Conservation (phyloP, 2,329 filamentous ascomycete species). For the Dactylellina sp. region DNA sequence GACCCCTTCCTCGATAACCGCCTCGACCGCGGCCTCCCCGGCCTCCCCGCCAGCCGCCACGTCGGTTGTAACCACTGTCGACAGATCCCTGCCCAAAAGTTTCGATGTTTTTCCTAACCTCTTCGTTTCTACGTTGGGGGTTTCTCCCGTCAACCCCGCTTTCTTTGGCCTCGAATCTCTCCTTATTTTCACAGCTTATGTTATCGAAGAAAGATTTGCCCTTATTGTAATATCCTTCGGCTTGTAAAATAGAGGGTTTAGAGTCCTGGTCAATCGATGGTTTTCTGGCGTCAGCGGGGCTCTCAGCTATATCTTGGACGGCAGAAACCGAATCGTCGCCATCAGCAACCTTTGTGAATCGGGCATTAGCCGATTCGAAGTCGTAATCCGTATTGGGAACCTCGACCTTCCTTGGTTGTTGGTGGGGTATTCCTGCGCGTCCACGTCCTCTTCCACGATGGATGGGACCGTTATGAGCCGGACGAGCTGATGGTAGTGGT, state of each 20-base stretch:
- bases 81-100: constrained; percentile 98
- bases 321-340: constrained; percentile 65
- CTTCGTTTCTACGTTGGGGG: constrained; percentile 88
- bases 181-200: constrained; percentile 92
- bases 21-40: constrained; percentile 74
- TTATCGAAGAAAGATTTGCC: constrained; percentile 95
- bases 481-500: too few species aligned
- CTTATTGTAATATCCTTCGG: constrained; percentile 77
- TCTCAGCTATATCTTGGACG: constrained; percentile 61
- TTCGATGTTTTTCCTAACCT: constrained; percentile 95
- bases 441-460: constrained; percentile 61
- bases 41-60: constrained; percentile 81
- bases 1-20: constrained; percentile 62
- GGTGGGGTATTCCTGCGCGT: constrained; percentile 61
- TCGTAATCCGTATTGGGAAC: constrained; percentile 93
- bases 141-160: constrained; percentile 70
- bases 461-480: constrained; percentile 19
- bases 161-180: constrained; percentile 78
- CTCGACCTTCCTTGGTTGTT: constrained; percentile 76
- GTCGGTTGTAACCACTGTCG: constrained; percentile 74
- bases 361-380: constrained; percentile 85
- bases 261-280: constrained; percentile 42
- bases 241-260: constrained; percentile 47
- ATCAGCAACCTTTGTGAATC: constrained; percentile 76
- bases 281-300: constrained; percentile 60